Conservation (phyloP, 1,139 yeast genomes). For the Suhomyces bolitotheri region DNA sequence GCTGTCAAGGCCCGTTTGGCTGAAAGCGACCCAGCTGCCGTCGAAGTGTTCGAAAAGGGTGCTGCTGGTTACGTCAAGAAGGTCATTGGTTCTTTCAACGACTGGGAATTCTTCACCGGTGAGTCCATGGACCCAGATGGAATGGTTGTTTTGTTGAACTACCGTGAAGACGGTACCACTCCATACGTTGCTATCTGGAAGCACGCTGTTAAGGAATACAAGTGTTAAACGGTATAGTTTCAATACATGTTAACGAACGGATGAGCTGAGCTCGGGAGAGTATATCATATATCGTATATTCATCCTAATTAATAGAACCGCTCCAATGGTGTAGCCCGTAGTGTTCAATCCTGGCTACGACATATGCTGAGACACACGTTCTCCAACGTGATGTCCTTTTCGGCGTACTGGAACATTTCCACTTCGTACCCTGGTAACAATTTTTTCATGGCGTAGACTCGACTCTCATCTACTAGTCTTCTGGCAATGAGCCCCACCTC, state of each 20-base stretch:
- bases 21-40: conserved; percentile 83
- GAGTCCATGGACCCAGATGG: conserved; percentile 99
- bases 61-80: conserved; percentile 95
- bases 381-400: conserved; percentile 61
- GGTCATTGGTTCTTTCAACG: conserved; percentile 90
- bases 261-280: not conserved
- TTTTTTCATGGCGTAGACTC: conserved; percentile 46
- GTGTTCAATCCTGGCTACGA: no score
- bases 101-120: conserved; percentile 99
- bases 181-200: conserved; percentile 98
- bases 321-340: no score
- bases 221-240: conserved; percentile 31
- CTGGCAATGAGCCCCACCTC: conserved; percentile 66
- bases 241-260: conserved; percentile 1
- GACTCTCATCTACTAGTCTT: conserved; percentile 61
- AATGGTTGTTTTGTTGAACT: conserved; percentile 96
- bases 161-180: conserved; percentile 99
- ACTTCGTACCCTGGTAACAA: conserved; percentile 36
- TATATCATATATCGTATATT: no score
- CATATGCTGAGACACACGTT: conserved; percentile 55
- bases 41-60: conserved; percentile 92
- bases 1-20: conserved; percentile 83
- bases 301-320: not conserved
- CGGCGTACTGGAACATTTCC: conserved; percentile 60
- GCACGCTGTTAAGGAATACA: conserved; percentile 89